A percentile compares a stretch with the other conserved stretches of the same genome.
These are phyloP conservation scores for Coniochaeta ligniaria DNA, from an alignment of 2,329 filamentous ascomycete species.

Conservation along the genomic window DNA sequence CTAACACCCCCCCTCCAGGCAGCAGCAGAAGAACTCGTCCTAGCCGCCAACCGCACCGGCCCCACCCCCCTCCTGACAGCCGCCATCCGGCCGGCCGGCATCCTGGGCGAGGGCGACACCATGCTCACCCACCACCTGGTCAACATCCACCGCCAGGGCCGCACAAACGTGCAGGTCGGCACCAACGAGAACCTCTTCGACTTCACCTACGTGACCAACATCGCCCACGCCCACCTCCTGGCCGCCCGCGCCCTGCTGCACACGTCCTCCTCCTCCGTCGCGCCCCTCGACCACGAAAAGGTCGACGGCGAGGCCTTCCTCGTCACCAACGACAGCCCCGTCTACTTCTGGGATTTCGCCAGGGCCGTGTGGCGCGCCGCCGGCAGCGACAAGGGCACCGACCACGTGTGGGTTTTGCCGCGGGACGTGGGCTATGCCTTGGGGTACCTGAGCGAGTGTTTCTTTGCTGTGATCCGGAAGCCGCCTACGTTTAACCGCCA, in stretches of 20 bases:
- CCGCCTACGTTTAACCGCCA: slow-evolving; percentile 51
- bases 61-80: slow-evolving; percentile 62
- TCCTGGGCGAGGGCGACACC: slow-evolving; percentile 85
- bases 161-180: slow-evolving; percentile 76
- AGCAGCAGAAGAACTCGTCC: slow-evolving; percentile 72
- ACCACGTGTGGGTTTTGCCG: slow-evolving; percentile 48
- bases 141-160: slow-evolving; percentile 58
- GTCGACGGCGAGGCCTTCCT: slow-evolving; percentile 85
- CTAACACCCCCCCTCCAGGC: slow-evolving; percentile 36
- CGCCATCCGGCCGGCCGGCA: slow-evolving; percentile 77
- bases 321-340: slow-evolving; percentile 80
- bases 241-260: slow-evolving; percentile 66
- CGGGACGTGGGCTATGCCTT: slow-evolving; percentile 43
- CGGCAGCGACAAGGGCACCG: slow-evolving; percentile 43
- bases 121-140: slow-evolving; percentile 69
- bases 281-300: slow-evolving; percentile 62
- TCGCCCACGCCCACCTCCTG: slow-evolving; percentile 73
- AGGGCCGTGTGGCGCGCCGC: slow-evolving; percentile 66
- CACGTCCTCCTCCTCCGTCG: slow-evolving; percentile 46
- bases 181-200: slow-evolving; percentile 56
- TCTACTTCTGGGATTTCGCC: slow-evolving; percentile 89
- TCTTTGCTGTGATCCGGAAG: slow-evolving; percentile 40
- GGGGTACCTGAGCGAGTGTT: slow-evolving; percentile 46
- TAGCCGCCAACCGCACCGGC: slow-evolving; percentile 62
- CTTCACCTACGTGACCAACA: slow-evolving; percentile 58